Percentiles rank a stretch among this genome's conserved stretches.
These are phyloP conservation scores for Flaveria trinervia DNA, from an alignment of 129 eudicot genomes.

Conservation along the genomic window DNA sequence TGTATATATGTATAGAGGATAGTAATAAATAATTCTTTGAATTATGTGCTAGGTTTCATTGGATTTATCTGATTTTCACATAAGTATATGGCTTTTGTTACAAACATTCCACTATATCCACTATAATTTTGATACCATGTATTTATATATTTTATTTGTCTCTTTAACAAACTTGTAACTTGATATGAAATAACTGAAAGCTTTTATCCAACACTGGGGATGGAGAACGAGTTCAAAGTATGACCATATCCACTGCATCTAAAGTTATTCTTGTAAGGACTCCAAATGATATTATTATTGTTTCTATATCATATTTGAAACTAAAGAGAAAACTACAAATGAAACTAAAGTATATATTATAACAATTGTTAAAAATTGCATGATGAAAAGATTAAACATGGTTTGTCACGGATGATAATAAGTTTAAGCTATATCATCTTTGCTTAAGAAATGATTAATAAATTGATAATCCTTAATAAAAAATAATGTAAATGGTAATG, in stretches of 20 bases:
- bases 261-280: slow-evolving; percentile 8
- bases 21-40: too few relatives aligned
- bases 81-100: too few relatives aligned
- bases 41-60: too few relatives aligned
- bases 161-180: not conserved
- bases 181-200: slow-evolving; percentile 3
- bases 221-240: slow-evolving; percentile 29
- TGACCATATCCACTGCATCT: slow-evolving; percentile 25
- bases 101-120: too few relatives aligned
- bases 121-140: too few relatives aligned
- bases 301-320: not conserved
- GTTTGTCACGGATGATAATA: not conserved
- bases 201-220: slow-evolving; percentile 24
- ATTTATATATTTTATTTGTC: not conserved
- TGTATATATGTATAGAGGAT: too few relatives aligned
- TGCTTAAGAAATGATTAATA: not conserved
- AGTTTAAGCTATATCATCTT: not conserved
- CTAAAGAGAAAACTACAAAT: not conserved
- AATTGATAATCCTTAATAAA: not conserved
- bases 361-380: not conserved
- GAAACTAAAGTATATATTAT: not conserved
- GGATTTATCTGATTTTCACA: too few relatives aligned
- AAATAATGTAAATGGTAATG: slow-evolving; percentile 42
- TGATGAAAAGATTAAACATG: not conserved
- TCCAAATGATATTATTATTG: not conserved